Evolutionary conservation across 495 filamentous ascomycete species (phyloP).

Genomic region (Penicillium subrubescens): DNA sequence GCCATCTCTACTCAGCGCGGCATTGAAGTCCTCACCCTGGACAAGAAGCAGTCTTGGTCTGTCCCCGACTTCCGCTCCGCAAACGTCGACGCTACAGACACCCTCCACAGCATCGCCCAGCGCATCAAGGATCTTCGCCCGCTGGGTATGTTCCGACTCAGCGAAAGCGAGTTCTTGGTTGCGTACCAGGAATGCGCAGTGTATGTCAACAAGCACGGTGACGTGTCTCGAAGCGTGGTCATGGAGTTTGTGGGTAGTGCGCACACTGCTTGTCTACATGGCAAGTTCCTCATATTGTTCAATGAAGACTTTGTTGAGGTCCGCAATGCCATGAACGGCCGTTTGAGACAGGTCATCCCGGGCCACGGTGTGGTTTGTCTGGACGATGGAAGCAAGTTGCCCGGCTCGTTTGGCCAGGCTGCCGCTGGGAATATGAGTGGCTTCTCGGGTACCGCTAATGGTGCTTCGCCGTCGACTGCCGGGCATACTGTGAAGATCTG

Average conservation of each 20-base stretch:
- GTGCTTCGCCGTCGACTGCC: conserved; percentile 21
- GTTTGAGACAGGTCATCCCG: conserved; percentile 89
- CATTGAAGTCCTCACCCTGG: conserved; percentile 94
- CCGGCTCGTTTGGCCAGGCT: conserved; percentile 38
- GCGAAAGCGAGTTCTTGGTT: conserved; percentile 90
- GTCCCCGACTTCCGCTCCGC: conserved; percentile 77
- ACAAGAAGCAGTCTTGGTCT: conserved; percentile 91
- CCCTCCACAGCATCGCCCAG: conserved; percentile 75
- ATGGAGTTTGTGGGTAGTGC: conserved; percentile 97
- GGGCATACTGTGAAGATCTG: conserved; percentile 82
- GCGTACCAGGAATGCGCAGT: conserved; percentile 93
- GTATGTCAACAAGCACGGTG: conserved; percentile 97
- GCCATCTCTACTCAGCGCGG: conserved; percentile 87
- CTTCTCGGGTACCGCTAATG: conserved; percentile 29
- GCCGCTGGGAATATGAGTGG: conserved; percentile 32
- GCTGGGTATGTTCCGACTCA: conserved; percentile 94
- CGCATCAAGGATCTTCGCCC: conserved; percentile 80
- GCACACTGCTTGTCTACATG: conserved; percentile 82
- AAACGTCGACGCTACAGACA: conserved; percentile 54
- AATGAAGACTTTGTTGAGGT: conserved; percentile 96
- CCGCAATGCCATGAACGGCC: conserved; percentile 92
- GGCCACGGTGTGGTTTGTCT: conserved; percentile 84
- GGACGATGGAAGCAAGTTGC: conserved; percentile 73
- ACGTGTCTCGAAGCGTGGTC: conserved; percentile 86
- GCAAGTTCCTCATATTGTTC: conserved; percentile 70